Base-by-base conservation (phyloP, 139 green algal genomes). In the Monoraphidium neglectum region DNA sequence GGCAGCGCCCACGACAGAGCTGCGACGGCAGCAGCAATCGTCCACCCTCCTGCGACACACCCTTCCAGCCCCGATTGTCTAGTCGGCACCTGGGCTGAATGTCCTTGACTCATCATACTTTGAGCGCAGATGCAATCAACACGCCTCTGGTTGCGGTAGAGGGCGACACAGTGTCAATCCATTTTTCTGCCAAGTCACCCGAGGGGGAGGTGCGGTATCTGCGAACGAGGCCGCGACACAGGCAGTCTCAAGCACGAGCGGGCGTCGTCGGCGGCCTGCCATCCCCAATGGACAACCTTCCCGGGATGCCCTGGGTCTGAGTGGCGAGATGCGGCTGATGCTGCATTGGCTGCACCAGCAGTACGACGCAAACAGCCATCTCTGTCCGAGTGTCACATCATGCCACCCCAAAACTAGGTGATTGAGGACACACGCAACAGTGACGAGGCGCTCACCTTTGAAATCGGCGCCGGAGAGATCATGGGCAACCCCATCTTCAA, bases 401-500 rank as follows among this genome's bases (percentile, higher is more conserved):
- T 24, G 57, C 51, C 33, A 4, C 10, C 51, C 30, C 28, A 4
- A 16, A 16, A 56, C 59, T 70, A 87, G 86, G 46, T 86, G 23
- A 30, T 90, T 2, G 79, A 90, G 33, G 89, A 79, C 0, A 72
- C 78, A 33, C 77, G 36, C 21, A 66, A 83, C 13, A 74, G 84
- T 3, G 64, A 82, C 5, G 88, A 94, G 63, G 87, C 92, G 0
- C 72, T 96, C 6, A 87, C 77, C 0, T 97, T 97, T 83, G 90
- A 97, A 73, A 85, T 97, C 21, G 93, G 93, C 0, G 91, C 90
- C 0, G 90, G 90, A 12, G 91, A 97, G 28, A 86, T 96, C 24
- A 86, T 95, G 38, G 89, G 88, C 30, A 97, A 97, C 77, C 86
- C 85, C 12, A 68, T 97, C 15, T 96, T 96, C 82, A 84, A 93